Base-by-base conservation (phyloP, 2,329 filamentous ascomycete genomes). In the Sporothrix pseudoabietina region DNA sequence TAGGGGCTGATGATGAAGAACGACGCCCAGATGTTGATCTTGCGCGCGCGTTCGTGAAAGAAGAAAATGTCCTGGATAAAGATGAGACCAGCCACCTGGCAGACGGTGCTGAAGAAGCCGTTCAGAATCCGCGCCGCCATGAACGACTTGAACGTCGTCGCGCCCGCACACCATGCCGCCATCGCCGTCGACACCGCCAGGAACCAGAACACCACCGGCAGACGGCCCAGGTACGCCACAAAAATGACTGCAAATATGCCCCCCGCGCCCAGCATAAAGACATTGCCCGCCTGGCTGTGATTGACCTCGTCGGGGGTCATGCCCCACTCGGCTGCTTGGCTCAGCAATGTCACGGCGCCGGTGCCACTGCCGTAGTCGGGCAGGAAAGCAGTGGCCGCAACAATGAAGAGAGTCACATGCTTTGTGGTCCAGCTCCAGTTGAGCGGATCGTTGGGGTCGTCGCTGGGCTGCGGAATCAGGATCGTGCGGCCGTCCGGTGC, bases 31-130 rank as follows among this genome's bases (percentile, higher is more conserved):
- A 86, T 79, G 69, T 84, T 84, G 74, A 86, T 85, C 77, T 86
- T 86, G 30, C 84, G 79, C 0, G 85, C 84, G 49, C 85, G 81
- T 75, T 89, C 84, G 76, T 89, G 87, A 79, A 88, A 87, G 80
- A 87, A 89, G 81, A 88, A 90, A 73, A 88, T 82, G 78, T 89
- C 87, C 71, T 87, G 85, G 77, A 88, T 85, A 77, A 85, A 85
- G 76, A 86, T 85, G 70, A 88, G 80, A 10, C 84, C 85, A 19
- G 82, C 81, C 4, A 80, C 82, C 73, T 85, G 84, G 8, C 79
- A 78, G 8, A 83, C 82, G 4, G 84, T 85, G 47, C 81, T 82
- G 78, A 86, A 86, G 75, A 86, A 83, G 26, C 85, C 82, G 74
- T 84, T 85, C 47, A 85, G 78, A 63, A 85, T 84, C 41, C 84